Conservation (phyloP, 176 grass and related monocot species). For the Juncus inflexus region DNA sequence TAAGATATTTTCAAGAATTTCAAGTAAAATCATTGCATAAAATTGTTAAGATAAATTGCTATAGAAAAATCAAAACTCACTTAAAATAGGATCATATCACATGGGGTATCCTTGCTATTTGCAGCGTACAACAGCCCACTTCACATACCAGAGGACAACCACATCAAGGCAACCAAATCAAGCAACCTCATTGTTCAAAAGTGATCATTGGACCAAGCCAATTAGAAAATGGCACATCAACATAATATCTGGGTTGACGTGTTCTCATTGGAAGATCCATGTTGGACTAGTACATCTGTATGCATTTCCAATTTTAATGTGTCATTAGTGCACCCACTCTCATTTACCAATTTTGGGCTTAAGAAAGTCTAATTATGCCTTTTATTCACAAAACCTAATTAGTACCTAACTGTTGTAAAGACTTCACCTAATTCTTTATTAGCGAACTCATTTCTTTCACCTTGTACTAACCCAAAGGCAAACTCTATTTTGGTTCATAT, state of each 20-base stretch:
- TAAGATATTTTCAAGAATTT: not conserved
- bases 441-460: too few species aligned
- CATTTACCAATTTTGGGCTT: constrained; percentile 14
- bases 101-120: not conserved
- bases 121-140: not conserved
- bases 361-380: not conserved
- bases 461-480: not conserved
- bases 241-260: not conserved
- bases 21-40: not conserved
- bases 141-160: not conserved
- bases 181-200: not conserved
- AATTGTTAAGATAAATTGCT: not conserved
- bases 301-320: not conserved
- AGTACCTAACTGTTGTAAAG: not conserved
- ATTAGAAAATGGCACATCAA: not conserved
- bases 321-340: constrained; percentile 13
- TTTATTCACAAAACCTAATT: constrained; percentile 1
- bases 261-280: not conserved
- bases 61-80: not conserved
- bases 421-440: too few species aligned
- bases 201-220: not conserved
- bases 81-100: not conserved
- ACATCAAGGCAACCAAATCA: constrained; percentile 11
- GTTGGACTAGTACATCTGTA: not conserved
- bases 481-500: not conserved